These are phyloP conservation scores for Blastobotrys capitulatus DNA, from an alignment of 1,139 yeast species.

Conservation along the genomic window DNA sequence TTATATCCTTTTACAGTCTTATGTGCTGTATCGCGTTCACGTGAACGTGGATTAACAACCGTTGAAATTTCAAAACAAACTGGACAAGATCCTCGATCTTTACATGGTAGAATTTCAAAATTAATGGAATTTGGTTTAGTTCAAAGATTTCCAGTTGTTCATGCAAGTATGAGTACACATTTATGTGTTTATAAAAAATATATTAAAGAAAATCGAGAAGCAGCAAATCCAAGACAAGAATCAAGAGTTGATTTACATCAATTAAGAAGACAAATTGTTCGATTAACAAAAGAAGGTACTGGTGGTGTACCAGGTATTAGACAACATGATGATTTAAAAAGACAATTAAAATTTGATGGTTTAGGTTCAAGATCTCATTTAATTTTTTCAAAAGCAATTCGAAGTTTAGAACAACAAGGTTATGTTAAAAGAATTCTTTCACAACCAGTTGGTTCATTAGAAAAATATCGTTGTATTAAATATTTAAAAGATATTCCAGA, in stretches of 20 bases:
- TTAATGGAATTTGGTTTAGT: conserved; percentile 34
- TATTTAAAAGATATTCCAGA: conserved; percentile 46
- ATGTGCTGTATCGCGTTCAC: conserved; percentile 33
- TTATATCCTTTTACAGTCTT: conserved; percentile 33
- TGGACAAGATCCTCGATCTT: conserved; percentile 38
- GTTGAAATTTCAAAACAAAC: conserved; percentile 34
- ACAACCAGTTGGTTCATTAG: conserved; percentile 43
- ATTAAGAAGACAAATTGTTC: conserved; percentile 41
- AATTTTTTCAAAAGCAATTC: conserved; percentile 48
- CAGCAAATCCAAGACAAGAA: conserved; percentile 13
- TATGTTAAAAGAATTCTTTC: conserved; percentile 56
- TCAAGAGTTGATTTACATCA: conserved; percentile 35
- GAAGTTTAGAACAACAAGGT: conserved; percentile 47
- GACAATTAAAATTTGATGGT: conserved; percentile 51
- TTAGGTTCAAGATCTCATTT: conserved; percentile 41
- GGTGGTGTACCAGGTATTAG: conserved; percentile 53
- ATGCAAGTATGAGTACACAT: conserved; percentile 30
- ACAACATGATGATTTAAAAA: conserved; percentile 57
- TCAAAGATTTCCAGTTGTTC: conserved; percentile 31
- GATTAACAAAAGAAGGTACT: conserved; percentile 1
- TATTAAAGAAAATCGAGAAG: conserved; percentile 17
- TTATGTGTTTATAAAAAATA: conserved; percentile 30
- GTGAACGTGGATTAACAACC: conserved; percentile 34
- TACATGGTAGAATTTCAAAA: conserved; percentile 32
- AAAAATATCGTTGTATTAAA: conserved; percentile 53